phyloP scores from a whole-genome alignment of 1,284 basidiomycete genomes.

The Rhodotorula sp. region DNA sequence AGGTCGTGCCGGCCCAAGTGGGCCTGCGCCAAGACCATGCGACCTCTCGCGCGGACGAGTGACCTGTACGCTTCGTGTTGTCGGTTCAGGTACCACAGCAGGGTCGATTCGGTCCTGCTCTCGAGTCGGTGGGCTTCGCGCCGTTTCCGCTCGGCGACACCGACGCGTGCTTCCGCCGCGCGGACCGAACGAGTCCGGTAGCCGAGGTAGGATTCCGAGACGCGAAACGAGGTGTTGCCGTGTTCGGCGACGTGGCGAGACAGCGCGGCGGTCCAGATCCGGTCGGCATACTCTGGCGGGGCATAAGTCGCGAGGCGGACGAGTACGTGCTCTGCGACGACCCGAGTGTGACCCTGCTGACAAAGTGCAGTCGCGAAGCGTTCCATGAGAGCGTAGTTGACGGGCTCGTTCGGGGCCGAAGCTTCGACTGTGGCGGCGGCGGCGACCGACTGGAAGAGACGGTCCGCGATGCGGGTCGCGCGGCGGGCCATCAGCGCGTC shows the following conservation, averaged over 20 bases:
- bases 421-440: neutral
- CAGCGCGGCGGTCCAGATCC: constrained; percentile 2
- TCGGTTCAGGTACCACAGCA: constrained; percentile 5
- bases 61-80: neutral
- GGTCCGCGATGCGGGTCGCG: neutral
- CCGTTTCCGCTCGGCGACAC: neutral
- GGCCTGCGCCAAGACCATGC: constrained; percentile 1
- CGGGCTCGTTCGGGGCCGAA: neutral
- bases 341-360: constrained; percentile 8
- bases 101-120: neutral
- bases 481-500: neutral
- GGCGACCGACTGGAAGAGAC: too few relatives aligned
- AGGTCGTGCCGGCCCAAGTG: constrained; percentile 8
- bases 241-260: neutral
- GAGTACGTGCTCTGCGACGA: constrained; percentile 20
- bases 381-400: neutral
- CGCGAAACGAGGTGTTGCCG: neutral
- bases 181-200: neutral
- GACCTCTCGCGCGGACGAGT: neutral
- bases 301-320: neutral
- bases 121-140: neutral
- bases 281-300: neutral
- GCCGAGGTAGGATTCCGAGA: neutral
- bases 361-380: constrained; percentile 4
- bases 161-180: neutral